These are phyloP conservation scores for Mortierella sp. DNA, from an alignment of 371 early-diverging fungal species.

Conservation along the genomic window DNA sequence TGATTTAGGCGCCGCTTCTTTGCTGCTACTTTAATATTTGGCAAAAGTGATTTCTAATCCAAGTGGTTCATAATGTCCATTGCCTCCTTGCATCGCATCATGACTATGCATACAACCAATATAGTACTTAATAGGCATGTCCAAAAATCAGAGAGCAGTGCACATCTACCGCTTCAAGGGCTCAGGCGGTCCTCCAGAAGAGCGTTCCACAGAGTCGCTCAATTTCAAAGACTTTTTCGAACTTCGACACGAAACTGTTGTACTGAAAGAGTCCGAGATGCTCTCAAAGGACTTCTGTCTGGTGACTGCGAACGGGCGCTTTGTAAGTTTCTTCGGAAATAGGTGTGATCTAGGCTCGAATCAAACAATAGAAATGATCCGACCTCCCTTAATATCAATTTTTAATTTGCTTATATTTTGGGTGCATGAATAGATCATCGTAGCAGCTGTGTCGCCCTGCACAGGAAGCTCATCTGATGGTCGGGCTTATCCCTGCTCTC, in stretches of 20 bases:
- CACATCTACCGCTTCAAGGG: slow-evolving; percentile 53
- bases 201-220: slow-evolving; percentile 29
- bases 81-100: background rate
- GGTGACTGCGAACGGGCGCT: slow-evolving; percentile 61
- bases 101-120: no score
- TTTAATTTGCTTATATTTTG: background rate
- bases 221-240: slow-evolving; percentile 57
- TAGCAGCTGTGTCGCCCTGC: slow-evolving; percentile 46
- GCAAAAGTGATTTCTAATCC: slow-evolving; percentile 31
- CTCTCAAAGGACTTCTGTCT: slow-evolving; percentile 72
- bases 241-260: slow-evolving; percentile 57
- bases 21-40: background rate
- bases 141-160: slow-evolving; percentile 45
- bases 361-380: background rate
- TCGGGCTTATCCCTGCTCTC: slow-evolving; percentile 60
- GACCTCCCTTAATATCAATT: background rate
- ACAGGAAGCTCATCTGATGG: slow-evolving; percentile 46
- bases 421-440: slow-evolving; percentile 29
- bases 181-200: slow-evolving; percentile 41
- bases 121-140: slow-evolving; percentile 54
- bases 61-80: background rate
- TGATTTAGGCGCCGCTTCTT: background rate
- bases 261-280: slow-evolving; percentile 61
- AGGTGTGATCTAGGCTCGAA: background rate
- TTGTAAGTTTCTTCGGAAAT: slow-evolving; percentile 49